These are phyloP conservation scores for Aspergillus phoenicis DNA, from an alignment of 2,329 filamentous ascomycete species.

Conservation along the genomic window DNA sequence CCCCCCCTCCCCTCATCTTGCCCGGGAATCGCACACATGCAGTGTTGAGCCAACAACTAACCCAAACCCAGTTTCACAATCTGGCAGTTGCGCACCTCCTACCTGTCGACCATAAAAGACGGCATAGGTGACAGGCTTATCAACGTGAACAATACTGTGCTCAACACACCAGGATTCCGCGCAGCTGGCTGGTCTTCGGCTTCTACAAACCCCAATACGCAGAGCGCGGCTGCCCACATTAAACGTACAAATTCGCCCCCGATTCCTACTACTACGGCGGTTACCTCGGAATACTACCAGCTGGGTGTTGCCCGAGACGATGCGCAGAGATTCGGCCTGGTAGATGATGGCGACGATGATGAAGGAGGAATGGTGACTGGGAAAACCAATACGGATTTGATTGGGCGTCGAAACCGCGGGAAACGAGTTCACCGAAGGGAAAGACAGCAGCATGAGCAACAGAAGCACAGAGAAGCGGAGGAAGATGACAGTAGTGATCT, in stretches of 20 bases:
- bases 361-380: slow-evolving; percentile 67
- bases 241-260: slow-evolving; percentile 68
- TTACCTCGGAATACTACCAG: slow-evolving; percentile 65
- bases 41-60: slow-evolving; percentile 17
- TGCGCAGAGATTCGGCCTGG: slow-evolving; percentile 22
- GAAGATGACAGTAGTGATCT: slow-evolving; percentile 69
- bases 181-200: slow-evolving; percentile 62
- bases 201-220: slow-evolving; percentile 36
- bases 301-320: slow-evolving; percentile 41
- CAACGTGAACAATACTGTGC: slow-evolving; percentile 63
- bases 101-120: slow-evolving; percentile 65
- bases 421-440: slow-evolving; percentile 38
- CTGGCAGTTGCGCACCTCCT: slow-evolving; percentile 67
- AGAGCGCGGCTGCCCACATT: slow-evolving; percentile 55
- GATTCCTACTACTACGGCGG: slow-evolving; percentile 60
- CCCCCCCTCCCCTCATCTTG: not conserved
- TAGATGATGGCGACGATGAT: slow-evolving; percentile 60
- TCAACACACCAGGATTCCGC: slow-evolving; percentile 67
- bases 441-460: slow-evolving; percentile 51
- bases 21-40: not conserved
- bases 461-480: slow-evolving; percentile 58
- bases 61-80: slow-evolving; percentile 58
- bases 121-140: slow-evolving; percentile 68
- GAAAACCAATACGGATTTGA: slow-evolving; percentile 57
- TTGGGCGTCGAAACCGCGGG: slow-evolving; percentile 49